Conservation (phyloP, 2,329 filamentous ascomycete genomes). For the Parastagonospora avenae region DNA sequence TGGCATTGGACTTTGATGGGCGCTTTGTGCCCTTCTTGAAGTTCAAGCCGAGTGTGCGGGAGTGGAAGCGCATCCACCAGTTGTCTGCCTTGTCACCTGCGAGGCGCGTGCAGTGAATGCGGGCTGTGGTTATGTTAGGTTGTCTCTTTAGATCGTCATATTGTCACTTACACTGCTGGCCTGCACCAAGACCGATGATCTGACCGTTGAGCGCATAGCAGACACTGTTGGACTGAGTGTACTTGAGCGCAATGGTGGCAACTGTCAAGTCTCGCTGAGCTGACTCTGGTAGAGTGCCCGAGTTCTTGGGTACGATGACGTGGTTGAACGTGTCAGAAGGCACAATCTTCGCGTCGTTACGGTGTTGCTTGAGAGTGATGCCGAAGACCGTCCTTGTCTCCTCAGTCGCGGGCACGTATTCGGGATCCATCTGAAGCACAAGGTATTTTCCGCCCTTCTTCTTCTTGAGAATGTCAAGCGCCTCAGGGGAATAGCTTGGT, state of each 20-base stretch:
- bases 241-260: conserved; percentile 96
- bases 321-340: conserved; percentile 80
- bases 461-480: conserved; percentile 89
- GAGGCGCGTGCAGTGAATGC: conserved; percentile 97
- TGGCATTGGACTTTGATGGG: conserved; percentile 96
- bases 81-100: conserved; percentile 98
- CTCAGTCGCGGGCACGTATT: conserved; percentile 73
- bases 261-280: conserved; percentile 90
- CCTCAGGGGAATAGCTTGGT: conserved; percentile 81
- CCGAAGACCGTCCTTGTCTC: conserved; percentile 92
- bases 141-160: background rate
- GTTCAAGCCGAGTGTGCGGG: conserved; percentile 82
- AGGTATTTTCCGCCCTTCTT: conserved; percentile 99
- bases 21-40: conserved; percentile 99
- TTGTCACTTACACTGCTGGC: conserved; percentile 72
- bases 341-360: conserved; percentile 87
- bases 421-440: conserved; percentile 89
- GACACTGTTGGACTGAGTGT: conserved; percentile 97
- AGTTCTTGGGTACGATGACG: conserved; percentile 85
- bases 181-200: conserved; percentile 90
- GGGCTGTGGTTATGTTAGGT: conserved; percentile 50
- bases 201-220: conserved; percentile 96
- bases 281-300: conserved; percentile 72
- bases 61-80: conserved; percentile 99
- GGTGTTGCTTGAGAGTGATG: conserved; percentile 84